These are phyloP conservation scores for Rhodosporidiobolus sp. DNA, from an alignment of 768 basidiomycete species.

Conservation along the genomic window DNA sequence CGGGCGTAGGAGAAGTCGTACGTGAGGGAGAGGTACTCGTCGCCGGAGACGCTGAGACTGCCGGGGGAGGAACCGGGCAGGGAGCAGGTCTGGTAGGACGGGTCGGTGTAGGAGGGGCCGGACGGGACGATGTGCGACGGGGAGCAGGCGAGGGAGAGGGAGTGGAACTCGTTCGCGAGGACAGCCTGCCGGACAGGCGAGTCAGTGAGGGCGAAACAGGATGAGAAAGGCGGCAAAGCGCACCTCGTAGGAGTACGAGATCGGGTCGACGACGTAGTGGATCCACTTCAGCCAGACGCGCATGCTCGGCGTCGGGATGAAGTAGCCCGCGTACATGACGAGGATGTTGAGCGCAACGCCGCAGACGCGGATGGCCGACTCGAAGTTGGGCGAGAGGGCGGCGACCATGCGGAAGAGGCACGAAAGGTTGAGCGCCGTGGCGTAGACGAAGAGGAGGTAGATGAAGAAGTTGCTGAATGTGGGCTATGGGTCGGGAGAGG, in stretches of 20 bases:
- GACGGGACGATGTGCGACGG: conserved; percentile 36
- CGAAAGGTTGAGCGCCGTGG: conserved; percentile 40
- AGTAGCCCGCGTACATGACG: conserved; percentile 41
- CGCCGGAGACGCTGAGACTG: conserved; percentile 56
- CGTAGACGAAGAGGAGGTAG: conserved; percentile 39
- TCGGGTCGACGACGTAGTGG: conserved; percentile 42
- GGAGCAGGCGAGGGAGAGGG: conserved; percentile 32
- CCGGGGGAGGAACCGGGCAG: conserved; percentile 56
- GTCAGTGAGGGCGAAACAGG: neutral
- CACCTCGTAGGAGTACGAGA: conserved; percentile 44
- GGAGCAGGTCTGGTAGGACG: conserved; percentile 28
- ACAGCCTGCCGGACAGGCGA: conserved; percentile 21
- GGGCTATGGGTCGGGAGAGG: neutral
- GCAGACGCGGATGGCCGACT: conserved; percentile 38
- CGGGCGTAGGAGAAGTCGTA: conserved; percentile 51
- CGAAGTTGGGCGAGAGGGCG: conserved; percentile 34
- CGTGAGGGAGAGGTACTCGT: conserved; percentile 61
- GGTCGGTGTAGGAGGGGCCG: conserved; percentile 36
- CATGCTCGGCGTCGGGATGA: conserved; percentile 41
- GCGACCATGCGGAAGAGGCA: conserved; percentile 41
- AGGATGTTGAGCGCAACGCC: conserved; percentile 40
- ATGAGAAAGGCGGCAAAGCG: neutral
- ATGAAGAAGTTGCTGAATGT: conserved; percentile 17
- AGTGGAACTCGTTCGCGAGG: conserved; percentile 40
- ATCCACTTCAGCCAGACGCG: conserved; percentile 41